Evolutionary conservation across 2,329 filamentous ascomycete genomes (phyloP), one percentile per base, ranked within the genome.

Genomic region (Chaetomium strumarium): DNA sequence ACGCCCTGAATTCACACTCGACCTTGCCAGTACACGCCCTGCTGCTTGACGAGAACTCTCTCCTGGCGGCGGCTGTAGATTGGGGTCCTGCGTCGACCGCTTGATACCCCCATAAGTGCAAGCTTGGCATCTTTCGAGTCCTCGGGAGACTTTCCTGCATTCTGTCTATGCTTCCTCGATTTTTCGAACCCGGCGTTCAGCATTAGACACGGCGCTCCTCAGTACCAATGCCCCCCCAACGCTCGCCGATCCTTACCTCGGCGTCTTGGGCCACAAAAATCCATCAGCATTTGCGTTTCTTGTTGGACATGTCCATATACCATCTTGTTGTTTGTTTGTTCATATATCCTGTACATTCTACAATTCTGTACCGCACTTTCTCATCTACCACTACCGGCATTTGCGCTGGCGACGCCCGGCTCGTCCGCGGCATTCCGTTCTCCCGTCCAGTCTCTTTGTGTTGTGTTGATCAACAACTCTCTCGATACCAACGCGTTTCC

Each of bases 381-480:
- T 54, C 34, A 14, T 52, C 16, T 46, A 3, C 39, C 14, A 13
- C 13, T 34, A 16, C n/a, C 31, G n/a, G 45, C 40, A 46, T 51
- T 46, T 45, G 12, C 49, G 49, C 44, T 55, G 48, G 54, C 39
- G 58, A 51, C 56, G n/a, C 52, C 47, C 50, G 59, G 55, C 49
- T 55, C 36, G 53, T 53, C 58, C 46, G 47, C 47, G 49, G 29
- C 46, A 42, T 36, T 37, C 34, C 38, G 30, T 43, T 40, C 16
- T 53, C 31, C n/a, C 16, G 6, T 20, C 43, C 4, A 30, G 19
- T 36, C 46, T 56, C 24, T 42, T 40, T 57, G 39, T 41, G n/a
- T 49, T 40, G 24, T 24, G 24, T 41, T 31, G 12, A n/a, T 49
- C 31, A 12, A 19, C 19, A 20, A 36, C 11, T 34, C 30, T 31